These are phyloP conservation scores for Dioszegia hungarica DNA, from an alignment of 768 basidiomycete species.

Conservation along the genomic window DNA sequence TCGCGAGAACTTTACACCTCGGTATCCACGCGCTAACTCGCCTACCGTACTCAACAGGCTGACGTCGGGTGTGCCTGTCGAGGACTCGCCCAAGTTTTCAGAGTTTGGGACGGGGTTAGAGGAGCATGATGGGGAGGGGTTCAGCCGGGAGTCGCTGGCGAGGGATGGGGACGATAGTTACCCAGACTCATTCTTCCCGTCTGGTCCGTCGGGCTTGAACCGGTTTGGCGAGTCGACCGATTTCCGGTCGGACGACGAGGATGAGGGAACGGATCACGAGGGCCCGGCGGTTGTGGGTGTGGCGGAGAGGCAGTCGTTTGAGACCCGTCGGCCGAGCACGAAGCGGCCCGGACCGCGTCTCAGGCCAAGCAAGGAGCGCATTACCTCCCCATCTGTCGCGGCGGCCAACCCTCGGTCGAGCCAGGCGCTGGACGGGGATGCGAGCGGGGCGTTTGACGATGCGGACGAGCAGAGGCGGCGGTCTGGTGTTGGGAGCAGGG, in stretches of 20 bases:
- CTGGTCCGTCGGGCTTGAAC: constrained; percentile 36
- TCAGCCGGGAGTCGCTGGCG: not conserved
- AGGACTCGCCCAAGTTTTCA: constrained; percentile 37
- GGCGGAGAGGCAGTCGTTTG: constrained; percentile 42
- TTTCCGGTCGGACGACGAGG: constrained; percentile 40
- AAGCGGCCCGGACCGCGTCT: constrained; percentile 19
- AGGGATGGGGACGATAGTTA: constrained; percentile 2
- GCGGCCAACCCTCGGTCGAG: constrained; percentile 2
- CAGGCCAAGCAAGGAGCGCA: constrained; percentile 23
- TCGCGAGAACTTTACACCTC: constrained; percentile 45
- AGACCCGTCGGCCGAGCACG: constrained; percentile 30
- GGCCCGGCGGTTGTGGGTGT: constrained; percentile 37
- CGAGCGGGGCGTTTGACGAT: constrained; percentile 34
- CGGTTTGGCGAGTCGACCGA: constrained; percentile 37
- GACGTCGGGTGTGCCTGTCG: constrained; percentile 25
- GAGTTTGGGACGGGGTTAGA: constrained; percentile 26
- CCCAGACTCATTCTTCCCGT: constrained; percentile 24
- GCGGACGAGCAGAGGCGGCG: constrained; percentile 34
- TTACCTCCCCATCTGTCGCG: constrained; percentile 10
- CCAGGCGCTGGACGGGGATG: constrained; percentile 11
- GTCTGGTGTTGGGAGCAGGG: constrained; percentile 16
- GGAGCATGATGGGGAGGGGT: constrained; percentile 2
- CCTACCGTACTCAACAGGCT: constrained; percentile 38
- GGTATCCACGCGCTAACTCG: constrained; percentile 45
- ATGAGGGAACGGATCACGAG: constrained; percentile 37